Percentiles rank a stretch among this genome's conserved stretches.
Conservation (phyloP, 225 moss, liverwort and hornwort species). For the Marchantia paleacea region DNA sequence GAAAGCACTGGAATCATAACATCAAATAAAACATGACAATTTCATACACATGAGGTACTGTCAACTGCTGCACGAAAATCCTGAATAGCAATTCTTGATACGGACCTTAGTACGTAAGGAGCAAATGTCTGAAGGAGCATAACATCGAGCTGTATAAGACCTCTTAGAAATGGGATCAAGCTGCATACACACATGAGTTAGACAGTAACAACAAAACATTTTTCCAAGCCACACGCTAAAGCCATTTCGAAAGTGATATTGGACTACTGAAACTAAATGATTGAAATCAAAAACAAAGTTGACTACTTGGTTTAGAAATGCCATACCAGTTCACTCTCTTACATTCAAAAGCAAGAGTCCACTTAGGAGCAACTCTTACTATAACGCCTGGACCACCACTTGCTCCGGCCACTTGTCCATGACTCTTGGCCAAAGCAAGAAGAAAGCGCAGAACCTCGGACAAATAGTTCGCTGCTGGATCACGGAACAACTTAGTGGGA, state of each 20-base stretch:
- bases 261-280: not conserved
- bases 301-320: not conserved
- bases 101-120: conserved; percentile 68
- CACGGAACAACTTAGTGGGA: conserved; percentile 38
- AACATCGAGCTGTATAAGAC: conserved; percentile 67
- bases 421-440: conserved; percentile 76
- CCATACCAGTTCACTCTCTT: conserved; percentile 60
- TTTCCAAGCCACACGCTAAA: no score
- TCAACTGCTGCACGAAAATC: not conserved
- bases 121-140: conserved; percentile 69
- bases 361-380: conserved; percentile 64
- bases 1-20: not conserved
- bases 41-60: not conserved
- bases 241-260: no score
- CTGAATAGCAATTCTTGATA: not conserved
- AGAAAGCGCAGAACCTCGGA: conserved; percentile 68
- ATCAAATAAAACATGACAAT: not conserved
- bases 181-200: conserved; percentile 27
- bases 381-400: conserved; percentile 77
- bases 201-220: not conserved
- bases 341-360: conserved; percentile 73
- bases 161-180: conserved; percentile 62
- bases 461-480: conserved; percentile 42
- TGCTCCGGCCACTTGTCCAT: conserved; percentile 81
- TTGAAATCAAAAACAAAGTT: not conserved